Evolutionary conservation across 2,329 filamentous ascomycete species (phyloP).

Genomic region (Pseudogymnoascus sp.): DNA sequence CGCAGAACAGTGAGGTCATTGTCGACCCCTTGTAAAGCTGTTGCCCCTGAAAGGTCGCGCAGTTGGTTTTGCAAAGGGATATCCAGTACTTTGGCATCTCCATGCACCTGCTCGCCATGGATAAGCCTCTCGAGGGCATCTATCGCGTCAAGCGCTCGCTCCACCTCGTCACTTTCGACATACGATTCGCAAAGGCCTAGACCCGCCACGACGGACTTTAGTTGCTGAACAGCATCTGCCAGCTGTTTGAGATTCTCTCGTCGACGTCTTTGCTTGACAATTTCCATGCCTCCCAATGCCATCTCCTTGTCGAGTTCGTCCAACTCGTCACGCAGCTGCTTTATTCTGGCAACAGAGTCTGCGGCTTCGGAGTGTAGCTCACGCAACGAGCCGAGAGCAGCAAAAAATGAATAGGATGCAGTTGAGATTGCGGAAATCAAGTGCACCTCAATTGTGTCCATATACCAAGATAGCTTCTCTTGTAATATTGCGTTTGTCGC

Average conservation of each 20-base stretch:
- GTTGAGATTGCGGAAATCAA: constrained; percentile 93
- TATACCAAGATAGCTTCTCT: constrained; percentile 98
- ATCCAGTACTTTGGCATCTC: constrained; percentile 20
- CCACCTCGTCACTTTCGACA: constrained; percentile 76
- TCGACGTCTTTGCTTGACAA: constrained; percentile 73
- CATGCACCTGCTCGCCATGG: constrained; percentile 52
- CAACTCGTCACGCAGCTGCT: constrained; percentile 70
- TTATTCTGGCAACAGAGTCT: constrained; percentile 83
- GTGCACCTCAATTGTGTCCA: constrained; percentile 98
- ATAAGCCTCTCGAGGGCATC: constrained; percentile 74
- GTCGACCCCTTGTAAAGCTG: constrained; percentile 71
- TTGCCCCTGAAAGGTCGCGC: constrained; percentile 67
- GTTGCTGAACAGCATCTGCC: constrained; percentile 73
- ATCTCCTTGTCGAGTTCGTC: constrained; percentile 78
- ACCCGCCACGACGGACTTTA: constrained; percentile 69
- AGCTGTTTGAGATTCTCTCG: constrained; percentile 79
- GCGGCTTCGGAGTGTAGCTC: constrained; percentile 88
- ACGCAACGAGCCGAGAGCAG: constrained; percentile 80
- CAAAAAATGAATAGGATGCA: constrained; percentile 93
- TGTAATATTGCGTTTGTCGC: constrained; percentile 96
- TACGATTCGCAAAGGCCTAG: constrained; percentile 70
- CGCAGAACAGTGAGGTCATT: constrained; percentile 70
- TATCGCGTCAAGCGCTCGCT: constrained; percentile 70
- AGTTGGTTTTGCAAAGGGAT: constrained; percentile 32
- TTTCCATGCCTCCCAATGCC: constrained; percentile 73